Percentiles rank a stretch among this genome's conserved stretches.
phyloP scores from a whole-genome alignment of 2,329 filamentous ascomycete genomes.

The Aspergillus clavatus region DNA sequence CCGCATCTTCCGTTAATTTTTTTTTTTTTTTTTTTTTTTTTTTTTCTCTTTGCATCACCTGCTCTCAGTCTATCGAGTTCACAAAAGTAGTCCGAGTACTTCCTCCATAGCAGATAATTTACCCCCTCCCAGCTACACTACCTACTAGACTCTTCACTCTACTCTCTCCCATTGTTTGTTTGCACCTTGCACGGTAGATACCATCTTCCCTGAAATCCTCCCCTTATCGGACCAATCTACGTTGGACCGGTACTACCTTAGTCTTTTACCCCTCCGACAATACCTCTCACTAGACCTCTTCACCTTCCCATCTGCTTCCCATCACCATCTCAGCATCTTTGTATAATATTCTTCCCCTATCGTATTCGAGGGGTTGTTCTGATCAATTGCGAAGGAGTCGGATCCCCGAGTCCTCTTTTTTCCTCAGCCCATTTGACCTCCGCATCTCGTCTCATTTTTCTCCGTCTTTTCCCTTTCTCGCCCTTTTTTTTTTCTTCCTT shows the following conservation, averaged over 20 bases:
- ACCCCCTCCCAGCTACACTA: too few species aligned
- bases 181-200: too few species aligned
- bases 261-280: constrained; percentile 2
- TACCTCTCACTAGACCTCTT: constrained; percentile 9
- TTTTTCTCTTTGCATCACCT: constrained; percentile 12
- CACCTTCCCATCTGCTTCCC: constrained; percentile 11
- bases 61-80: constrained; percentile 9
- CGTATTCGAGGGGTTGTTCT: background rate
- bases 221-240: constrained; percentile 7
- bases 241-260: constrained; percentile 2
- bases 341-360: constrained; percentile 14
- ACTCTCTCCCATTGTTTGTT: constrained; percentile 9
- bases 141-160: constrained; percentile 5
- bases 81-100: background rate
- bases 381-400: background rate
- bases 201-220: constrained; percentile 9
- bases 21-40: constrained; percentile 13
- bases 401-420: constrained; percentile 10
- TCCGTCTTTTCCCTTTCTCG: too few species aligned
- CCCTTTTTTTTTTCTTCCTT: constrained; percentile 15
- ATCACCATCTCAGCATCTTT: constrained; percentile 4
- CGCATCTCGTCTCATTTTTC: too few species aligned
- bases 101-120: too few species aligned
- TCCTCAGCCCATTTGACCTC: too few species aligned
- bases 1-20: constrained; percentile 2